Conservation (phyloP, 257 asterid genomes). For the Coffea canephora region DNA sequence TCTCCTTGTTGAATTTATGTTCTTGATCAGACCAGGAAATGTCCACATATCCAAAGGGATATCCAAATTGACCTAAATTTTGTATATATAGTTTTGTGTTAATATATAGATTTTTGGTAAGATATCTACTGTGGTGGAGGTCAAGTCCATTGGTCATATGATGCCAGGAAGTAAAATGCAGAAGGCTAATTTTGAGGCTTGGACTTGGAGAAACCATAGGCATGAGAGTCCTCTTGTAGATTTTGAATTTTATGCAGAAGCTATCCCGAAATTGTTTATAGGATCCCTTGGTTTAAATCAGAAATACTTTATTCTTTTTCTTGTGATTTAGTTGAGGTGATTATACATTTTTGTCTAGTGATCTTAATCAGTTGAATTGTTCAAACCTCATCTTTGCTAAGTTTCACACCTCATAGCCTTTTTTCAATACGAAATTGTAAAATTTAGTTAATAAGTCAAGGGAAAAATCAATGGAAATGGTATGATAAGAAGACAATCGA, state of each 20-base stretch:
- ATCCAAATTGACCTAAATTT: not conserved
- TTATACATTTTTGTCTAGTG: not conserved
- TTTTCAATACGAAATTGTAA: too few relatives aligned
- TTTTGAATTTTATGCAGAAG: not conserved
- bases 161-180: not conserved
- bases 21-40: not conserved
- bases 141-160: not conserved
- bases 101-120: not conserved
- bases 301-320: not conserved
- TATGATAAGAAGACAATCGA: too few relatives aligned
- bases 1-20: constrained; percentile 56
- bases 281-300: not conserved
- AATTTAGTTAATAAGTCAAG: too few relatives aligned
- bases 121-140: not conserved
- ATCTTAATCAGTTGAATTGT: not conserved
- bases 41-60: not conserved
- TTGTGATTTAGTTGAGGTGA: not conserved
- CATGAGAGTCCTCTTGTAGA: not conserved
- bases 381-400: not conserved
- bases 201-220: not conserved
- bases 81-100: not conserved
- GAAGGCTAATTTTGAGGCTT: not conserved
- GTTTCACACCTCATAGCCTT: too few relatives aligned
- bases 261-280: not conserved
- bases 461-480: too few relatives aligned